These are phyloP conservation scores for Zarea fungicola DNA, from an alignment of 2,329 filamentous ascomycete species.

Conservation along the genomic window DNA sequence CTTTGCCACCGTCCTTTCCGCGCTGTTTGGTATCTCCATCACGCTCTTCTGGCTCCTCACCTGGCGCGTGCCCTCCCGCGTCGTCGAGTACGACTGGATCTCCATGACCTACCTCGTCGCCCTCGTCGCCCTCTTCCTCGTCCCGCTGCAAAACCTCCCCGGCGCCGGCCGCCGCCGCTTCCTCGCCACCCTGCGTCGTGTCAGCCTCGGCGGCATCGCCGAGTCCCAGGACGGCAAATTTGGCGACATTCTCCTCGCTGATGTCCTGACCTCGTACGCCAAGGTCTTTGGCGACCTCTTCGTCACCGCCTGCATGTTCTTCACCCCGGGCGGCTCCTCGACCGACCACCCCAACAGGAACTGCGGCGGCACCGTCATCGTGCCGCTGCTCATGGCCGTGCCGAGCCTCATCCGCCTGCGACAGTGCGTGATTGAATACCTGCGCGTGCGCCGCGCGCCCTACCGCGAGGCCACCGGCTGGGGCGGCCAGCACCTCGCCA, in stretches of 20 bases:
- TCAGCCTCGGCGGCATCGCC: slow-evolving; percentile 80
- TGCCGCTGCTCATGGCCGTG: slow-evolving; percentile 77
- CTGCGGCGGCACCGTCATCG: slow-evolving; percentile 73
- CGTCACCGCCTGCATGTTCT: slow-evolving; percentile 87
- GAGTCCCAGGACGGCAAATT: slow-evolving; percentile 87
- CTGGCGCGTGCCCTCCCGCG: slow-evolving; percentile 60
- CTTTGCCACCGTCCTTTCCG: slow-evolving; percentile 70
- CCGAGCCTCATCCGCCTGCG: slow-evolving; percentile 83
- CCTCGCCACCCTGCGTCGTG: slow-evolving; percentile 67
- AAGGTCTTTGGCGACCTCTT: slow-evolving; percentile 89
- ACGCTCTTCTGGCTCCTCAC: slow-evolving; percentile 80
- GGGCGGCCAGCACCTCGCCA: slow-evolving; percentile 85
- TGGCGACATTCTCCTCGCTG: slow-evolving; percentile 86
- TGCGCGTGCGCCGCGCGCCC: slow-evolving; percentile 59
- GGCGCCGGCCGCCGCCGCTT: slow-evolving; percentile 70
- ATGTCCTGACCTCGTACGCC: slow-evolving; percentile 91
- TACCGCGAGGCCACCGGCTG: slow-evolving; percentile 56
- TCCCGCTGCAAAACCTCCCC: slow-evolving; percentile 65
- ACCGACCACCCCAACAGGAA: slow-evolving; percentile 75
- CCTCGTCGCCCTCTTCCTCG: slow-evolving; percentile 64
- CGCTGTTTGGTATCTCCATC: slow-evolving; percentile 66
- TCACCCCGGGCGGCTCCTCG: slow-evolving; percentile 63
- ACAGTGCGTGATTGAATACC: slow-evolving; percentile 87
- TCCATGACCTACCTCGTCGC: slow-evolving; percentile 78
- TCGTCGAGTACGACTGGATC: slow-evolving; percentile 76